Evolutionary conservation across 106 monocot genomes (phyloP), one percentile per base, ranked within the genome.

Genomic region (Dendrobium catenatum): DNA sequence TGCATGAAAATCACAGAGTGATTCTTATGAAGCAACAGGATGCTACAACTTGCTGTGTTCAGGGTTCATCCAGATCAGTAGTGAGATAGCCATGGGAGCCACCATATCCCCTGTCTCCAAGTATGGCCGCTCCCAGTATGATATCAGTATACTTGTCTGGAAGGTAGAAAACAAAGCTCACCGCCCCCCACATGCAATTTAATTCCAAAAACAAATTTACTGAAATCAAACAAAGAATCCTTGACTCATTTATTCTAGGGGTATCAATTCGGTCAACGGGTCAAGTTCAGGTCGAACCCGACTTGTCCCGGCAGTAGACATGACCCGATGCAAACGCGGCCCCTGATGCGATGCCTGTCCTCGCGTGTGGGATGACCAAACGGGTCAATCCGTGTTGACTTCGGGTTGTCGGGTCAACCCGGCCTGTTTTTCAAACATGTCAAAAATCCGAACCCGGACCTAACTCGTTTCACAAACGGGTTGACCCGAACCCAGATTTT

Each of bases 11-110:
- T 68, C 29, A 27, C 89, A 92, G 92, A 92, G 92, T 83, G 92
- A 92, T 79, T 87, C 89, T 61, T 92, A 92, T 81, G 89, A 92
- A 88, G 92, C 92, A 37, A 92, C 92, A 15, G 89, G 92, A 10
- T 92, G 92, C 87, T 92, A 92, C 88, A 92, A 92, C 86, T 84
- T 92, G 48, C 88, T 92, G 29, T 92, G 92, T 81, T 92, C 92
- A 9, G 92, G 92, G 46, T 92, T 92, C 72, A 87, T 92, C 79
- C 92, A 92, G 78, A 80, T 92, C 79, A 92, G 86, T 82, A 92
- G 81, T 82, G 89, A 92, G 55, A 86, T 92, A 66, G 92, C 92
- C 43, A 92, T 92, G 89, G 92, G 92, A 22, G 92, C 92, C 42
- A 92, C 86, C 87, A 92, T 92, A 82, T 92, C 51, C 78, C 89